Percentiles rank a stretch among this genome's conserved stretches.
These are phyloP conservation scores for Suillus plorans DNA, from an alignment of 768 basidiomycete species.

Conservation along the genomic window DNA sequence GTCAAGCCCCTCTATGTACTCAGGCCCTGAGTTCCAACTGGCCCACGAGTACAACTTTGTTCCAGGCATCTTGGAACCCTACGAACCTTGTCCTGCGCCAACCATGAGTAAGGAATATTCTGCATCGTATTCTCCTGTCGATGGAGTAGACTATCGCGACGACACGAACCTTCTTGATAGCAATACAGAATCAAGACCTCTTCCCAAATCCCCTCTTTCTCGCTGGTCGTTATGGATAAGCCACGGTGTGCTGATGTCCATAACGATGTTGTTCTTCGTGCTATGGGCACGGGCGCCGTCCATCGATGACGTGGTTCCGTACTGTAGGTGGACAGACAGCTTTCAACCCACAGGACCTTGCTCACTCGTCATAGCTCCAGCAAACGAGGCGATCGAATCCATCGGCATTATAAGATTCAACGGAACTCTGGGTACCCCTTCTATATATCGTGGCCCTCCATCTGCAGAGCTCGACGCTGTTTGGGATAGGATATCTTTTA, in stretches of 20 bases:
- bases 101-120: neutral
- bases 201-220: neutral
- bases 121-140: neutral
- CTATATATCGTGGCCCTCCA: neutral
- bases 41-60: neutral
- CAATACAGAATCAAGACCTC: neutral
- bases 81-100: neutral
- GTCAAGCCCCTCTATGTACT: too few species aligned
- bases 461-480: neutral
- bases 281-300: neutral
- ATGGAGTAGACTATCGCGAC: neutral
- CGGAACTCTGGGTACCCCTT: neutral
- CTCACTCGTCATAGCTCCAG: neutral
- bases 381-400: neutral
- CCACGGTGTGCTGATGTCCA: neutral
- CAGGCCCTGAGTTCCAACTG: neutral
- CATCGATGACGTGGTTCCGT: neutral
- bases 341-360: neutral
- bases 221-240: neutral
- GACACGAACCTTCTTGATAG: neutral
- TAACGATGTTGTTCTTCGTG: neutral
- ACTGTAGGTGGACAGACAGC: neutral
- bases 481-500: neutral
- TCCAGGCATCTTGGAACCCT: neutral
- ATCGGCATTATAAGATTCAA: neutral